Evolutionary conservation across 108 stramenopile genomes (phyloP).

Genomic region (Seminavis robusta): DNA sequence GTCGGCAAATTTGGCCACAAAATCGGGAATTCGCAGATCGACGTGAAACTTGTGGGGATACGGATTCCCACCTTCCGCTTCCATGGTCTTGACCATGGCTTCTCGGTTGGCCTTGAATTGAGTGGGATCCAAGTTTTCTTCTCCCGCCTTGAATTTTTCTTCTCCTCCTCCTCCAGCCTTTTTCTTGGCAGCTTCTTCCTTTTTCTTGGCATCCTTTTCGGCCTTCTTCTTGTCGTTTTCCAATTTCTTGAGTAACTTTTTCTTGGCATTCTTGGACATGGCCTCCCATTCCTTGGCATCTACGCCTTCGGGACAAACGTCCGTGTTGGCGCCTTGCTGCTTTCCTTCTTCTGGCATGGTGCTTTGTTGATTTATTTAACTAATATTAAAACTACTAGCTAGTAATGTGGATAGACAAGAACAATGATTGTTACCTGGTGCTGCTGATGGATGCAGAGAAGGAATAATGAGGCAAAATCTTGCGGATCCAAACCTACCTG

Average conservation of each 20-base stretch:
- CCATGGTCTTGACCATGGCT: conserved; percentile 67
- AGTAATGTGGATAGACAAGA: no score
- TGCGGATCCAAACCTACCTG: no score
- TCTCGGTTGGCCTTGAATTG: conserved; percentile 94
- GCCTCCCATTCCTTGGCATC: conserved; percentile 37
- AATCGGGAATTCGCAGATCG: conserved; percentile 88
- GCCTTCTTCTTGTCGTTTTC: conserved; percentile 60
- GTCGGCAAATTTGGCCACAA: conserved; percentile 63
- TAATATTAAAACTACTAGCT: no score
- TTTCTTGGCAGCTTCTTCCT: conserved; percentile 51
- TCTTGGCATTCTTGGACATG: conserved; percentile 67
- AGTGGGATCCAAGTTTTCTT: conserved; percentile 91
- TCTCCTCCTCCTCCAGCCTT: conserved; percentile 37
- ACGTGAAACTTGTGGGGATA: conserved; percentile 99
- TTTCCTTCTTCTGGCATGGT: conserved; percentile 26
- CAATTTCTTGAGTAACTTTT: conserved; percentile 73
- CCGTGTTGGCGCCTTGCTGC: conserved; percentile 22
- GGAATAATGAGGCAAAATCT: no score
- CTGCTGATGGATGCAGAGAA: no score
- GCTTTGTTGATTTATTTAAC: conserved; percentile 28
- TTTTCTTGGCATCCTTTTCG: conserved; percentile 51
- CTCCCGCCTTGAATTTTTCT: conserved; percentile 58
- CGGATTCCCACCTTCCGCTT: conserved; percentile 84
- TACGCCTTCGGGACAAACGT: conserved; percentile 20
- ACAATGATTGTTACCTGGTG: no score